Evolutionary conservation across 1,284 basidiomycete species (phyloP), one percentile per base, ranked within the genome.

Genomic region (Naganishia cerealis): DNA sequence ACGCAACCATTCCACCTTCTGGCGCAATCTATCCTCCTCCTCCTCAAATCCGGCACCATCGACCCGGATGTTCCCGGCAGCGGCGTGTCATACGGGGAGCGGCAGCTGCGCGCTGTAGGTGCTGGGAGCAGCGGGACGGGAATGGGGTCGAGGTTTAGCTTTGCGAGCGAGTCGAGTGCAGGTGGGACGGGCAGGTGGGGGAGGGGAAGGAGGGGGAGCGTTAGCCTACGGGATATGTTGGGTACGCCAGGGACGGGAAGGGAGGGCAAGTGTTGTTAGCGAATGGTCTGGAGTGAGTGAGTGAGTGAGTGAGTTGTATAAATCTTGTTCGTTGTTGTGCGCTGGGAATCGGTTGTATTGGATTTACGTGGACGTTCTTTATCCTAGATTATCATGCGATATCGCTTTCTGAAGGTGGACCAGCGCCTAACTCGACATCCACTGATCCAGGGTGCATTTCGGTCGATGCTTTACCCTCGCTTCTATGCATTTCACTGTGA

Each of bases 21-120:
- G 16, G 91, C 94, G 24, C 87, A 93, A 48, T 89, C 91, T 0
- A 94, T 99, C 72, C 83, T 99, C 36, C 85, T 94, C n/a, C 87
- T 91, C 5, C 94, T 99, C 75, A 94, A 98, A 79, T 89, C 90
- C 12, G 95, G 95, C 16, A 84, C 85, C 18, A 84, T 98, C 50
- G 93, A 98, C 79, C 95, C 95, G 29, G 94, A 97, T 80, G 90
- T 90, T 75, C 87, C 91, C 16, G 94, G 92, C 0, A 92, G 91
- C 67, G 95, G 95, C 42, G 92, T 99, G 46, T 93, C 91, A 75
- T 99, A 97, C 76, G 96, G 95, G 13, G 95, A 98, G 79, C 86
- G 95, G 66, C 90, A 92, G 15, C 82, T 96, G 52, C 86, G 92
- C 66, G 85, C 92, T 75, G 91, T 94, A 46, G 90, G 46, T 13